A percentile compares a stretch with the other conserved stretches of the same genome.
Evolutionary conservation across 495 filamentous ascomycete species (phyloP).

Genomic region (Podospora australis): DNA sequence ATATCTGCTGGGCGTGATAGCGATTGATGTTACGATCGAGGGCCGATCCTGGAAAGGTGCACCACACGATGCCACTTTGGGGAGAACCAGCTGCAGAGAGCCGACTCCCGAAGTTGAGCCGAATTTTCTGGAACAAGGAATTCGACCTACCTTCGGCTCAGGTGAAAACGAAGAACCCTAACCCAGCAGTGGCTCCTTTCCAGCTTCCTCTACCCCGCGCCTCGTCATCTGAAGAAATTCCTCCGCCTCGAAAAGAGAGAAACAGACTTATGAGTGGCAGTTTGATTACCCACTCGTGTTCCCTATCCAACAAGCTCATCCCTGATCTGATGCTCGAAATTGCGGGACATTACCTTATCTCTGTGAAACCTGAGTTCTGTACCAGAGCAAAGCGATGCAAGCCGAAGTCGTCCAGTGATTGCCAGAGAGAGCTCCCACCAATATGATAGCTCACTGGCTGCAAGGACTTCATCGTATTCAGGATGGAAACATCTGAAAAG

Average conservation of each 20-base stretch:
- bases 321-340: no score
- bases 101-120: slow-evolving; percentile 6
- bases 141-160: not conserved
- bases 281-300: no score
- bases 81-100: not conserved
- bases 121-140: not conserved
- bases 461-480: not conserved
- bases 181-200: not conserved
- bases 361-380: no score
- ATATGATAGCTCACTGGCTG: no score
- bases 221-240: no score
- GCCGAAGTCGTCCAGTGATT: not conserved
- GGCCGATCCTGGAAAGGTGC: slow-evolving; percentile 4
- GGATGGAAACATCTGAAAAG: not conserved
- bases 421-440: no score
- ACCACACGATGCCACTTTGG: not conserved
- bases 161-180: not conserved
- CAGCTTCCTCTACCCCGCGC: not conserved
- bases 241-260: no score
- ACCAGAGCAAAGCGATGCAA: no score
- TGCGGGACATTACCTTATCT: no score
- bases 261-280: no score
- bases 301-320: no score
- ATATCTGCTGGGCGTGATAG: slow-evolving; percentile 2
- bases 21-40: slow-evolving; percentile 14